Evolutionary conservation across 2,329 filamentous ascomycete genomes (phyloP).

Genomic region (Periconia sp.): DNA sequence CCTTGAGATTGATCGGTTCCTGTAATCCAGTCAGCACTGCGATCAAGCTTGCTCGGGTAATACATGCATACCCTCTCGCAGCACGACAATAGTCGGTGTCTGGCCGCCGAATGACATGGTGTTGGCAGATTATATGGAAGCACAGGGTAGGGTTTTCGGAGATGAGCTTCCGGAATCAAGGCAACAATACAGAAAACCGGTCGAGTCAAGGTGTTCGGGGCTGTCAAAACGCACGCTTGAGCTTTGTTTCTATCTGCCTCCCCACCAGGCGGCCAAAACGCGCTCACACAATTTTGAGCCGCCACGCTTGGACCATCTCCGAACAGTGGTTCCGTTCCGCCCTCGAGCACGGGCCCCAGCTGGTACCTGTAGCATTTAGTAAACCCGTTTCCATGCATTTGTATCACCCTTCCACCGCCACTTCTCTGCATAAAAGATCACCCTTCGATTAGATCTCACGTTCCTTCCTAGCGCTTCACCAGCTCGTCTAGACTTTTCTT

Average conservation of each 20-base stretch:
- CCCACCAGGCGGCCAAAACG: constrained; percentile 25
- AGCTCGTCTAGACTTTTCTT: constrained; percentile 2
- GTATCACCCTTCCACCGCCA: constrained; percentile 19
- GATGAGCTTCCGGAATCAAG: neutral
- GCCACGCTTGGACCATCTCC: constrained; percentile 9
- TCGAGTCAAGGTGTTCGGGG: neutral
- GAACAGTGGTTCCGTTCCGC: constrained; percentile 16
- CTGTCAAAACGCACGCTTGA: neutral
- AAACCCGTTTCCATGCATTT: constrained; percentile 30
- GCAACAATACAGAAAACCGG: neutral
- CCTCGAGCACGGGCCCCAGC: neutral
- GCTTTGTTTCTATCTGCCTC: constrained; percentile 13
- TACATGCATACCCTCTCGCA: constrained; percentile 80
- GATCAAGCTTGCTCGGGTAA: constrained; percentile 19
- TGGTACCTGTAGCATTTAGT: constrained; percentile 10
- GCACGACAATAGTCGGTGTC: constrained; percentile 95
- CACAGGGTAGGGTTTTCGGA: neutral
- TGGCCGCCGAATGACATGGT: constrained; percentile 95
- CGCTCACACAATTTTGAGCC: constrained; percentile 30
- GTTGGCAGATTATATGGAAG: constrained; percentile 11
- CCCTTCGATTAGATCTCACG: constrained; percentile 3
- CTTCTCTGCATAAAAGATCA: constrained; percentile 6
- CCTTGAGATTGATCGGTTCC: constrained; percentile 97
- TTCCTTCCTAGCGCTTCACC: constrained; percentile 12
- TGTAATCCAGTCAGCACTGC: constrained; percentile 45